Base-by-base conservation (phyloP, 2,329 filamentous ascomycete species). In the Venturia asperata region DNA sequence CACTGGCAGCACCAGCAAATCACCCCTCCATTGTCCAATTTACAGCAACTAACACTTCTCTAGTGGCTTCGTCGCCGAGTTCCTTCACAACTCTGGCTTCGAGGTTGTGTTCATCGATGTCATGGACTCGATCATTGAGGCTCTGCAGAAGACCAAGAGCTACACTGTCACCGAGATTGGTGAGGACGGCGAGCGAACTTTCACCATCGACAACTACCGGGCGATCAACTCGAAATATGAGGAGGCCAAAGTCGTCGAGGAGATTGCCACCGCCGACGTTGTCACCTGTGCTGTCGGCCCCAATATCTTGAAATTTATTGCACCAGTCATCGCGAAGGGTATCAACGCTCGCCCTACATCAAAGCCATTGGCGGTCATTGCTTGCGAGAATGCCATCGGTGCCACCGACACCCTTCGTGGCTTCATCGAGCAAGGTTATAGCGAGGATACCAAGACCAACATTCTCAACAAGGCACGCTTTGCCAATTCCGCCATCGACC, bases 21-120 rank as follows among this genome's bases (percentile, higher is more conserved):
- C 41, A 17, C 52, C n/a, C 47, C 37, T 34, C 43, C 43, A 49
- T 27, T 17, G 47, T 27, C 10, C 43, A 24, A 11, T 10, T 34
- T 27, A 63, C 49, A 58, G 63, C 41, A 30, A 49, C 64, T 66
- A 37, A 66, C 49, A 60, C 15, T 10, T 75, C 79, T 76, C 71
- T 77, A 70, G 76, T 79, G 49, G 76, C 76, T 68, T 75, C 76
- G 72, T 70, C 62, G 67, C 89, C 72, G 91, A 91, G 79, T 94
- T 97, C 80, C 85, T 97, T 49, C 91, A 96, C 82, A 89, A 95
- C 77, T 94, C 92, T 15, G 92, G 91, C 75, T 99, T 92, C 76
- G 91, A 97, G 74, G 93, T 99, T 72, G 83, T 97, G 80, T 97
- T 99, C 74, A 88, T 95, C 71, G 94, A 99, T 82, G 92, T 99